Percentiles rank a stretch among this genome's conserved stretches.
These are phyloP conservation scores for Tuber borchii DNA, from an alignment of 495 filamentous ascomycete genomes.

Conservation along the genomic window DNA sequence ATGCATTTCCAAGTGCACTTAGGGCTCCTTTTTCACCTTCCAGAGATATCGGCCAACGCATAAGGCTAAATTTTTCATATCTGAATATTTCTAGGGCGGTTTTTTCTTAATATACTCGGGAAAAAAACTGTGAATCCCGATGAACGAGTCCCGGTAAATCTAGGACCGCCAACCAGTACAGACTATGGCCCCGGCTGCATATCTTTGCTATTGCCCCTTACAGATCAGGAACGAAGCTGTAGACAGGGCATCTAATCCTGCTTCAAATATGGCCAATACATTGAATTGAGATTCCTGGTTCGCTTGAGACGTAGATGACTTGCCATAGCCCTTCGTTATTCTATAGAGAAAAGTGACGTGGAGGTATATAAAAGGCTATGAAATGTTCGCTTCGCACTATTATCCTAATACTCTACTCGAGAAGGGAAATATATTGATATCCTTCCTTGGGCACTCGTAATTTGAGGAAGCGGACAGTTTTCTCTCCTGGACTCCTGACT, in stretches of 20 bases:
- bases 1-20: neutral
- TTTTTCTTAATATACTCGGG: neutral
- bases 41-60: neutral
- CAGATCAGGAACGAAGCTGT: neutral
- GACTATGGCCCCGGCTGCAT: neutral
- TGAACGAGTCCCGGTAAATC: neutral
- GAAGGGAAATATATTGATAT: neutral
- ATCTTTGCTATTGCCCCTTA: neutral
- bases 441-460: neutral
- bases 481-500: neutral
- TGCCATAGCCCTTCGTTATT: neutral
- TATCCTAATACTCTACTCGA: neutral
- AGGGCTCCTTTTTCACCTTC: neutral
- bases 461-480: neutral
- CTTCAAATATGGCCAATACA: neutral
- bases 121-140: neutral
- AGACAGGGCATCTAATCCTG: neutral
- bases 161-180: neutral
- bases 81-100: neutral
- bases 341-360: neutral
- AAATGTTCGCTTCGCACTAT: neutral
- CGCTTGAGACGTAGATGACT: neutral
- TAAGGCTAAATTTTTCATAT: neutral
- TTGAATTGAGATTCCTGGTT: neutral
- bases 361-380: neutral